Percentiles rank a stretch among this genome's conserved stretches.
These are phyloP conservation scores for Thalia dealbata DNA, from an alignment of 176 grass and related monocot species.

Conservation along the genomic window DNA sequence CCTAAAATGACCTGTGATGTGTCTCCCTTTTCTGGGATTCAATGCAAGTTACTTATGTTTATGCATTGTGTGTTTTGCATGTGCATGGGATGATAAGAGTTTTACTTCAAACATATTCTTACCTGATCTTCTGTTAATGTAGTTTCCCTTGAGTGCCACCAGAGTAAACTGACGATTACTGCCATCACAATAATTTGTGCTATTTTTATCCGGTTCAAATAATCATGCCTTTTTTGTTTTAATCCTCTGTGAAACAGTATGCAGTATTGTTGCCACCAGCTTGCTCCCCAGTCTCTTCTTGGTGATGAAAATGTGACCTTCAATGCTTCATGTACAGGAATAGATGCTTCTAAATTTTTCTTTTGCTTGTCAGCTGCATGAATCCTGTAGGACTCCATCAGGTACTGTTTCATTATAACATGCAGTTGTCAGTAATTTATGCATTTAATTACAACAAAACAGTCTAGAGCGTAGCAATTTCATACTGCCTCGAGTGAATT, in stretches of 20 bases:
- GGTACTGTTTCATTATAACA: constrained; percentile 40
- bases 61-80: too few relatives aligned
- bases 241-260: constrained; percentile 88
- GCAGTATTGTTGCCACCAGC: constrained; percentile 72
- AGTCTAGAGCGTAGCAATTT: neutral
- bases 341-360: constrained; percentile 37
- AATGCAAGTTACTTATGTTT: too few relatives aligned
- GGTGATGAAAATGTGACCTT: constrained; percentile 40
- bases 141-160: constrained; percentile 59
- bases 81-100: too few relatives aligned
- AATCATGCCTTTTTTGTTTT: constrained; percentile 82
- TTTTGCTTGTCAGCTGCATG: constrained; percentile 58
- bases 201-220: constrained; percentile 97
- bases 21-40: too few relatives aligned
- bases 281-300: constrained; percentile 80
- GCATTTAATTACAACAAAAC: neutral
- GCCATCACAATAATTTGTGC: constrained; percentile 81
- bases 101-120: neutral
- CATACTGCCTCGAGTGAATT: neutral
- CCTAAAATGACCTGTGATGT: too few relatives aligned
- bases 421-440: neutral
- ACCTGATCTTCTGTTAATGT: constrained; percentile 84
- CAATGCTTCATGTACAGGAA: constrained; percentile 40
- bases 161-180: constrained; percentile 81
- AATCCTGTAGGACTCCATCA: constrained; percentile 67